These are phyloP conservation scores for Colletotrichum ledebouriae DNA, from an alignment of 2,329 filamentous ascomycete genomes.

Conservation along the genomic window DNA sequence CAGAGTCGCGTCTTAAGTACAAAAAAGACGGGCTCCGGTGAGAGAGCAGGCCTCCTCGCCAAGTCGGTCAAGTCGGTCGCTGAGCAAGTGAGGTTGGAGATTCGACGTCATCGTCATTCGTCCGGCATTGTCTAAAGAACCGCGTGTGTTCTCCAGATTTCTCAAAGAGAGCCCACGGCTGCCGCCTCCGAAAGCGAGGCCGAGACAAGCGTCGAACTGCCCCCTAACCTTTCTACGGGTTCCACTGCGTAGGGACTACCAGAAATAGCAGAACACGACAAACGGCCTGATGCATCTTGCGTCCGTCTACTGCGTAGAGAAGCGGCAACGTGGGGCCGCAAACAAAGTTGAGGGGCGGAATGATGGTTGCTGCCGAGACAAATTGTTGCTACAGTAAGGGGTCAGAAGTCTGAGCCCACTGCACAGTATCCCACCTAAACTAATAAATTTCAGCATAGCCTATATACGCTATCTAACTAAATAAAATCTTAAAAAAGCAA, in stretches of 20 bases:
- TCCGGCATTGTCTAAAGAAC: constrained; percentile 16
- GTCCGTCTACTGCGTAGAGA: background rate
- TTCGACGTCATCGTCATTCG: constrained; percentile 35
- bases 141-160: background rate
- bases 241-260: background rate
- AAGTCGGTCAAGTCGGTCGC: constrained; percentile 25
- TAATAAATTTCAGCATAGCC: no score
- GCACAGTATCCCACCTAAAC: no score
- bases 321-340: background rate
- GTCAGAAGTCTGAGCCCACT: no score
- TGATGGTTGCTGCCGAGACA: constrained; percentile 7
- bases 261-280: constrained; percentile 28
- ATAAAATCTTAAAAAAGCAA: no score
- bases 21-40: background rate
- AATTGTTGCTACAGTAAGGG: background rate
- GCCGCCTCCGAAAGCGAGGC: background rate
- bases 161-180: background rate
- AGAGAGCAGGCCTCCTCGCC: constrained; percentile 11
- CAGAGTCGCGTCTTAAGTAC: constrained; percentile 3
- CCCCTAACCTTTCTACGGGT: background rate
- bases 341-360: background rate
- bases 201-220: constrained; percentile 12
- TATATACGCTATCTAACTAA: no score
- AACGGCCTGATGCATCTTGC: constrained; percentile 3
- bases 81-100: constrained; percentile 18